These are phyloP conservation scores for Candida glucosophila DNA, from an alignment of 1,139 yeast genomes.

Conservation along the genomic window DNA sequence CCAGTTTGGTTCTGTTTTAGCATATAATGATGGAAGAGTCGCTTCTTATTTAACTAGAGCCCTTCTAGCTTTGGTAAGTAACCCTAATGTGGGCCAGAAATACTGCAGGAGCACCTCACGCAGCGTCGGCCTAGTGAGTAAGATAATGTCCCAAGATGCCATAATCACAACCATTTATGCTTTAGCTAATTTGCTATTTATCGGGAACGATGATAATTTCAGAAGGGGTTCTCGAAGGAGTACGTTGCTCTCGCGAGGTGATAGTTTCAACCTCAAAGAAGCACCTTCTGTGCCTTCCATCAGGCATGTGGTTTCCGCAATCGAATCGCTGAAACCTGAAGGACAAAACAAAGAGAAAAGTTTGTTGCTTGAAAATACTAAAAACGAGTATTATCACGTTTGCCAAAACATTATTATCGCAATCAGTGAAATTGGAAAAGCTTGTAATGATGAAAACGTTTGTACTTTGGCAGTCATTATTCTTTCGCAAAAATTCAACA, in stretches of 20 bases:
- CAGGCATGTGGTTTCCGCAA: neutral
- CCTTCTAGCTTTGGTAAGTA: conserved; percentile 40
- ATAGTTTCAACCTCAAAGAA: conserved; percentile 9
- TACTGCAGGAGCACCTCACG: conserved; percentile 30
- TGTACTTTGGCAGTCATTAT: conserved; percentile 78
- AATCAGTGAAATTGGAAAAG: conserved; percentile 60
- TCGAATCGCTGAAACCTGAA: neutral
- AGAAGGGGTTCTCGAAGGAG: conserved; percentile 20
- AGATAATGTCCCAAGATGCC: conserved; percentile 61
- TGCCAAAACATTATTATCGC: conserved; percentile 64
- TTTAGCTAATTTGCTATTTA: conserved; percentile 63
- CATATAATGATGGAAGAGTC: conserved; percentile 34
- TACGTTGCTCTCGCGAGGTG: conserved; percentile 12
- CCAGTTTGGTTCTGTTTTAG: conserved; percentile 48
- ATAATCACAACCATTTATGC: conserved; percentile 85
- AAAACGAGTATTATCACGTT: conserved; percentile 23
- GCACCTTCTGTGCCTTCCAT: neutral
- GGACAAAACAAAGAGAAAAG: conserved; percentile 3
- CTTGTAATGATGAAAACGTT: conserved; percentile 66
- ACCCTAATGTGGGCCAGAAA: conserved; percentile 26
- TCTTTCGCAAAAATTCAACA: conserved; percentile 68
- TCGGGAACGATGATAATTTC: conserved; percentile 32
- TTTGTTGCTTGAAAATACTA: conserved; percentile 15
- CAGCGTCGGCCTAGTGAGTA: conserved; percentile 37
- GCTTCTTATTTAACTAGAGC: conserved; percentile 42